Percentiles rank a stretch among this genome's conserved stretches.
phyloP scores from a whole-genome alignment of 805 yeast species.

The Starmerella sp. region DNA sequence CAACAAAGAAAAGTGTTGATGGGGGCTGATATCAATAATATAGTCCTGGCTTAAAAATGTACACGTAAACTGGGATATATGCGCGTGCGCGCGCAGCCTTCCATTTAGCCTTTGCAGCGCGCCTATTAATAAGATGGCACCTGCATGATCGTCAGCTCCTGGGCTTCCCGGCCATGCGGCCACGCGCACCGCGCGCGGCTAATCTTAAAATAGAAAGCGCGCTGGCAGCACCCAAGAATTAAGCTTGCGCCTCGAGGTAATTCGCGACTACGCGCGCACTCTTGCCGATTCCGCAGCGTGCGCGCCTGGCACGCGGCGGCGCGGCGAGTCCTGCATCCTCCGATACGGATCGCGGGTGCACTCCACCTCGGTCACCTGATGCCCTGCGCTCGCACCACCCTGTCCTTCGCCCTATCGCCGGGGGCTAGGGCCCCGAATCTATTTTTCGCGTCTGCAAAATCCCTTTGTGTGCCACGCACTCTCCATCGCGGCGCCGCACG shows the following conservation, averaged over 20 bases:
- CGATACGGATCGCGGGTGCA: not conserved
- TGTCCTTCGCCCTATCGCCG: not conserved
- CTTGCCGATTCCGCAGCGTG: too few relatives aligned
- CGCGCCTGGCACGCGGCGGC: too few relatives aligned
- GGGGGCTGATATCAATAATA: not conserved
- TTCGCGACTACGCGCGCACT: too few relatives aligned
- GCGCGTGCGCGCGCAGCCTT: not conserved
- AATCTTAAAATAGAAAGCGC: too few relatives aligned
- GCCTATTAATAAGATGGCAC: conserved; percentile 1
- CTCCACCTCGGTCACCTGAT: not conserved
- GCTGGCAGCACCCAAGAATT: too few relatives aligned
- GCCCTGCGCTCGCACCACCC: not conserved
- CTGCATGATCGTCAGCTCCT: conserved; percentile 1
- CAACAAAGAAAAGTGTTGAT: not conserved
- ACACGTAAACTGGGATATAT: conserved; percentile 2
- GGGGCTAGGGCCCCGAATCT: not conserved
- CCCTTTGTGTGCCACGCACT: too few relatives aligned
- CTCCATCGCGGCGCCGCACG: too few relatives aligned
- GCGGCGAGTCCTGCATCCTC: not conserved
- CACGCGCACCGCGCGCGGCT: too few relatives aligned
- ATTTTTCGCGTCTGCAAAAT: not conserved
- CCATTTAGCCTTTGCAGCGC: conserved; percentile 5
- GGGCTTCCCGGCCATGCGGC: not conserved
- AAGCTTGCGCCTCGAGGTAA: too few relatives aligned
- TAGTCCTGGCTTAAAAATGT: conserved; percentile 2